Evolutionary conservation across 129 eudicot genomes (phyloP), one percentile per base, ranked within the genome.

Genomic region (Scalesia atractyloides): DNA sequence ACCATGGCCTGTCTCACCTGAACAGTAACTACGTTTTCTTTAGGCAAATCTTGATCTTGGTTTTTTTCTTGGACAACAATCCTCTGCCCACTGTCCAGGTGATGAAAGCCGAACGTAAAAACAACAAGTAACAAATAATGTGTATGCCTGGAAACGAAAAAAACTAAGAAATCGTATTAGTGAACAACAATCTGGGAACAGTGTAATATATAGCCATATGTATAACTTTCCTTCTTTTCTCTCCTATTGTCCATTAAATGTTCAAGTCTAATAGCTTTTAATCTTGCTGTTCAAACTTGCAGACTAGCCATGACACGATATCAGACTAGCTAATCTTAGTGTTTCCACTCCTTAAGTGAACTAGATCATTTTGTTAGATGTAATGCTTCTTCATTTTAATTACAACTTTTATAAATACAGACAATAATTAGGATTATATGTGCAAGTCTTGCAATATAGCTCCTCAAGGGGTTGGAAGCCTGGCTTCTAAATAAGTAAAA

Each of bases 1-100:
- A 84, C 96, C 89, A 67, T 85, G 84, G 36, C 86, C 97, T 69
- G 84, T 76, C 90, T 77, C 70, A 97, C 99, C 99, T 88, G 97
- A 77, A 90, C 80, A 47, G 96, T 95, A 59, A 90, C 99, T 52
- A 79, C 83, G 66, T 66, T 81, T 73, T 88, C 91, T 47, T 82
- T 76, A 18, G 14, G 34, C 30, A 76, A 70, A 57, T 82, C 89
- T 59, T 80, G 86, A 79, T 76, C 96, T 74, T 22, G 1, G 26
- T 22, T 22, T 22, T 22, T 22, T 22, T 22, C 26, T 22, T 90
- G 91, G 68, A 94, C 86, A 24, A 84, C 68, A 41, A 94, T 85
- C 84, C 96, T 82, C 82, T 90, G 99, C 44, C 93, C 97, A 80
- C 96, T 94, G 91, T 84, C 79, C 52, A 66, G 26, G 26, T 22